Percentiles rank a stretch among this genome's conserved stretches.
Conservation (phyloP, 805 yeast species). For the Monosporozyma siamensis region DNA sequence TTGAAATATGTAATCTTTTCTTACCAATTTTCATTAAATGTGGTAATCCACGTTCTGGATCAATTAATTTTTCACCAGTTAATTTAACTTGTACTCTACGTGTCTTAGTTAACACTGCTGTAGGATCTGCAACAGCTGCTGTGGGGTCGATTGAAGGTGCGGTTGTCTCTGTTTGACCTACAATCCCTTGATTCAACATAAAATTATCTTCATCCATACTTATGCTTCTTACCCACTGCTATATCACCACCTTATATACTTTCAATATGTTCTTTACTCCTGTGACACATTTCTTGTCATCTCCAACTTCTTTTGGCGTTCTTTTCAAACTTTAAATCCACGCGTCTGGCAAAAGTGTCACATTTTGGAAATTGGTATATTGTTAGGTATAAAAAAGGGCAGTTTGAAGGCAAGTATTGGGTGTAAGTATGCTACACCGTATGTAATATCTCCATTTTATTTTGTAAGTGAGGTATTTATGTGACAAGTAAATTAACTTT, state of each 20-base stretch:
- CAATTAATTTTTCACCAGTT: constrained; percentile 42
- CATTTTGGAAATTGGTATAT: no score
- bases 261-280: background rate
- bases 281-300: no score
- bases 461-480: no score
- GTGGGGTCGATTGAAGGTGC: constrained; percentile 10
- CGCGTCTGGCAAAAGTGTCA: no score
- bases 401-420: no score
- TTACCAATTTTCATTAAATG: constrained; percentile 33
- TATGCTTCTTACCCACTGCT: background rate
- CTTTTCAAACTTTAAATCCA: no score
- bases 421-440: no score
- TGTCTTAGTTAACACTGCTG: constrained; percentile 14
- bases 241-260: background rate
- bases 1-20: constrained; percentile 29
- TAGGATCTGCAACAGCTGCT: constrained; percentile 22
- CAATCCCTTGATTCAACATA: constrained; percentile 4
- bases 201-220: constrained; percentile 7
- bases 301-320: no score
- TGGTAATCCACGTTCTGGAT: constrained; percentile 46
- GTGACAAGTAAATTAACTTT: no score
- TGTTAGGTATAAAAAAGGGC: no score
- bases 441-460: no score
- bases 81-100: constrained; percentile 36
- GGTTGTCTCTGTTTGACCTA: background rate